A percentile compares a stretch with the other conserved stretches of the same genome.
Evolutionary conservation across 164 flowering plant species (phyloP).

Genomic region (Berberis thunbergii): DNA sequence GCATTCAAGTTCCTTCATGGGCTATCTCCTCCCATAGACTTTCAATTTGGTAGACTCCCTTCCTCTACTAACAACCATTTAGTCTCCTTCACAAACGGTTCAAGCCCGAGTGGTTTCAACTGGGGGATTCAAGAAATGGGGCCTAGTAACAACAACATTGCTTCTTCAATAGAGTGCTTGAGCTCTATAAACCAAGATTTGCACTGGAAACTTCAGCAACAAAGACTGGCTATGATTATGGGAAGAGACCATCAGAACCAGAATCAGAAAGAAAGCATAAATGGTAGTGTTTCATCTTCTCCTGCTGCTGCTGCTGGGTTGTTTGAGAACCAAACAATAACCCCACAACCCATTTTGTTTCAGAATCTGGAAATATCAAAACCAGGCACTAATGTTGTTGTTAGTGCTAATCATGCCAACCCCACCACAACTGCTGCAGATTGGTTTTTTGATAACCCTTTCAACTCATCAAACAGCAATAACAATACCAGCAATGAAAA

Average conservation of each 20-base stretch:
- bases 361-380: constrained; percentile 42
- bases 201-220: constrained; percentile 86
- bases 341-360: constrained; percentile 36
- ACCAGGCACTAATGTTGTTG: constrained; percentile 5
- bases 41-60: constrained; percentile 44
- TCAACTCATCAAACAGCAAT: constrained; percentile 11
- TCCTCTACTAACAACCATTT: neutral
- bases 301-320: constrained; percentile 2
- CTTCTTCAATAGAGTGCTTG: constrained; percentile 69
- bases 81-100: no score
- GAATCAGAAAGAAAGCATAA: neutral
- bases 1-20: constrained; percentile 42
- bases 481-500: neutral
- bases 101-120: neutral
- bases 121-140: constrained; percentile 23
- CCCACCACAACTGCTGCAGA: constrained; percentile 18
- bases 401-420: neutral
- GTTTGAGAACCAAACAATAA: constrained; percentile 15
- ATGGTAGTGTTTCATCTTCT: constrained; percentile 1
- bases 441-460: constrained; percentile 44
- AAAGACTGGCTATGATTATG: constrained; percentile 48
- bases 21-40: constrained; percentile 49
- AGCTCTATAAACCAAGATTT: constrained; percentile 73
- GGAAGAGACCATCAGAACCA: constrained; percentile 15
- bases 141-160: constrained; percentile 22